Conservation (phyloP, 169 alveolate genomes). For the Blepharisma undulans region DNA sequence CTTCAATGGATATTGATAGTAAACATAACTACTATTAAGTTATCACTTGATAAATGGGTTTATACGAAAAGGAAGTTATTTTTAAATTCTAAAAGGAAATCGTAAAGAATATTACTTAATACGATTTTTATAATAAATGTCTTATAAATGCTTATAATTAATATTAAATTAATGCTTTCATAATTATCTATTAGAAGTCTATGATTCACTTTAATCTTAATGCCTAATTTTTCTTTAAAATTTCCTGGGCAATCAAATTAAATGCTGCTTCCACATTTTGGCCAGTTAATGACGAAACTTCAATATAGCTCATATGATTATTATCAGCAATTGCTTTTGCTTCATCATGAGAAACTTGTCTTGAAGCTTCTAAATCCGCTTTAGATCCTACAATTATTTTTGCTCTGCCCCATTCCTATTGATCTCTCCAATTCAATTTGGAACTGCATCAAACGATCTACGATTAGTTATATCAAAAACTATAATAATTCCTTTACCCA, state of each 20-base stretch:
- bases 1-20: too few species aligned
- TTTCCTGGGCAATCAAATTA: not conserved
- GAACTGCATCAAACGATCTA: constrained; percentile 91
- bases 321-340: constrained; percentile 77
- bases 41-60: too few species aligned
- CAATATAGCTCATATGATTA: constrained; percentile 74
- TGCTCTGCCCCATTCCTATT: constrained; percentile 93
- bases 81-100: too few species aligned
- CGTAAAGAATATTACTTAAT: too few species aligned
- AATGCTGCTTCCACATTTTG: constrained; percentile 22
- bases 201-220: too few species aligned
- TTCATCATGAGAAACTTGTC: constrained; percentile 90
- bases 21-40: too few species aligned
- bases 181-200: too few species aligned
- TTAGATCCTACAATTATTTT: constrained; percentile 94
- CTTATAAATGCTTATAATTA: too few species aligned
- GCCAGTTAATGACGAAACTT: constrained; percentile 28
- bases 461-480: constrained; percentile 96
- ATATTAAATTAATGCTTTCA: too few species aligned
- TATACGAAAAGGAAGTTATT: too few species aligned
- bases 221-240: too few species aligned
- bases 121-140: too few species aligned
- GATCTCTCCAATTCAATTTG: constrained; percentile 95
- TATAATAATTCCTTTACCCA: constrained; percentile 96
- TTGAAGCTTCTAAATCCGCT: constrained; percentile 90